Base-by-base conservation (phyloP, 2,329 filamentous ascomycete genomes). In the Trichoderma semiorbis region DNA sequence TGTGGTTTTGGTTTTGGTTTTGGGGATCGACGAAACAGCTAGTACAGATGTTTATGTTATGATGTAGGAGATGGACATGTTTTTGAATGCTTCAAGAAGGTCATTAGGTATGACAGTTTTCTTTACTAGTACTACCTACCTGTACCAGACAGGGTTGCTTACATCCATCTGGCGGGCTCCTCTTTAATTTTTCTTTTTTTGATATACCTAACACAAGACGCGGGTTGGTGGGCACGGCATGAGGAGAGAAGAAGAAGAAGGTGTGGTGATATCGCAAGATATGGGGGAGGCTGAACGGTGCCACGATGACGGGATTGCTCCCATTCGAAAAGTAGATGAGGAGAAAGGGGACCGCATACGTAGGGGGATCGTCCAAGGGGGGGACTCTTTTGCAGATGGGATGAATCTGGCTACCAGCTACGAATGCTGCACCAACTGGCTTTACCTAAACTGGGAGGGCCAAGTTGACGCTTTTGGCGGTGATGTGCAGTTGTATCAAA, bases 211-310 rank as follows among this genome's bases (percentile, higher is more conserved):
- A 36, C 39, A n/a, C 39, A 16, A 21, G 43, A 50, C 10, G 43
- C 10, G 5, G 43, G n/a, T 50, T 50, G 43, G 16, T 53, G 47
- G 47, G 47, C 47, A 53, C 47, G 47, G 47, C 21, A 53, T 53
- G 64, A 39, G 39, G 39, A 34, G 32, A 12, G 32, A 34, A 34
- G 32, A 34, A 16, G 34, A 36, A 36, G 39, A 43, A 43, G 66
- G 66, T 69, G 66, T 69, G 66, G 57, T 69, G 55, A 69, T 69
- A 62, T 69, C 36, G 65, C 47, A 1, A 61, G 8, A 34, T 50
- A 8, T 21, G 12, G 53, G 53, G 12, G 53, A n/a, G 28, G 14
- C 26, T 32, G 36, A 34, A 69, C 26, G 28, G 66, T 50, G 66
- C 55, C 57, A 69, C 34, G 55, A 39, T 26, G 65, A 36, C 30